Percentiles rank a stretch among this genome's conserved stretches.
Evolutionary conservation across 331 rosid species (phyloP).

Genomic region (Quercus phellos): DNA sequence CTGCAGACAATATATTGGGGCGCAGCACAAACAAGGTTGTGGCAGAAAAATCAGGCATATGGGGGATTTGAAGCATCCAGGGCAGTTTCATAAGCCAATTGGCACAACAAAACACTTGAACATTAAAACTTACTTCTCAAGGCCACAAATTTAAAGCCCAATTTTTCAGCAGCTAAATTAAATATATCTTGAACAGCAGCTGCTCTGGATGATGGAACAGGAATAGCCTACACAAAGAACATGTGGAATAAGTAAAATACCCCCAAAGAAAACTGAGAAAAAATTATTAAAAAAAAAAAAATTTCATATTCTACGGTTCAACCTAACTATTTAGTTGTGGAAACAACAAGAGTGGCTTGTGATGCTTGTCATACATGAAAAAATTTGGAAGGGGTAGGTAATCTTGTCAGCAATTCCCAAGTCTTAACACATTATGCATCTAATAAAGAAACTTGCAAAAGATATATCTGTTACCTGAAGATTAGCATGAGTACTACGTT

Average conservation of each 20-base stretch:
- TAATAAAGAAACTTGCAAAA: slow-evolving; percentile 3
- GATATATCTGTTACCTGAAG: slow-evolving; percentile 62
- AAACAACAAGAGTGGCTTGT: not conserved
- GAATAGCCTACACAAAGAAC: slow-evolving; percentile 60
- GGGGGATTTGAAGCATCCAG: slow-evolving; percentile 17
- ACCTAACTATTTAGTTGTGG: not conserved
- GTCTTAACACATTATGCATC: not conserved
- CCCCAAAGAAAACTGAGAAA: not conserved
- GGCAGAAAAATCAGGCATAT: not conserved
- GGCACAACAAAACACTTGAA: slow-evolving; percentile 11
- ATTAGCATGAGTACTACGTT: slow-evolving; percentile 80
- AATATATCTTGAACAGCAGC: slow-evolving; percentile 57
- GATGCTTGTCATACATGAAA: not conserved
- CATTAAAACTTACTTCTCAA: slow-evolving; percentile 48
- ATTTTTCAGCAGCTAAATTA: slow-evolving; percentile 80
- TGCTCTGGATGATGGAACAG: slow-evolving; percentile 76
- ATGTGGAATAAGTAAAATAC: slow-evolving; percentile 8
- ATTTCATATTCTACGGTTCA: not conserved
- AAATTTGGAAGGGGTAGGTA: not conserved
- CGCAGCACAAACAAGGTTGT: slow-evolving; percentile 15
- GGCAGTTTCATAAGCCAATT: not conserved
- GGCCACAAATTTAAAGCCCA: slow-evolving; percentile 60
- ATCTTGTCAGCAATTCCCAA: slow-evolving; percentile 1
- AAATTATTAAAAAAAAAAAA: not conserved
- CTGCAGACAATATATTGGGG: not conserved